Conservation (phyloP, 768 basidiomycete genomes). For the Hydnum rufescens region DNA sequence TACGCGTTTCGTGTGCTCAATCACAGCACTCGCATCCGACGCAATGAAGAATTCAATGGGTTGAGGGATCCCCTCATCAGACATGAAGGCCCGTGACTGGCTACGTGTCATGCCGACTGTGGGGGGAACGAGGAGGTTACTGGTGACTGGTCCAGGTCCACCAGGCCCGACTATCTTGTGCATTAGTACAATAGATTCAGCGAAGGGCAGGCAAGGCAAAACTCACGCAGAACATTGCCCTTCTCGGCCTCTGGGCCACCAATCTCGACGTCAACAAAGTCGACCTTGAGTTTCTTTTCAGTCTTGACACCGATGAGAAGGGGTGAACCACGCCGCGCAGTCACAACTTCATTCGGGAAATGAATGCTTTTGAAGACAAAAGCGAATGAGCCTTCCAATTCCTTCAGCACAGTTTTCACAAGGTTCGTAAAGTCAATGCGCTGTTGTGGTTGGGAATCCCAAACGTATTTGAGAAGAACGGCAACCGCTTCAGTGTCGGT, state of each 20-base stretch:
- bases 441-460: conserved; percentile 79
- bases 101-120: conserved; percentile 40
- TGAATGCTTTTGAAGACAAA: conserved; percentile 96
- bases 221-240: conserved; percentile 25
- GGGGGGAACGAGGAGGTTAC: conserved; percentile 43
- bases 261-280: conserved; percentile 97
- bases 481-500: conserved; percentile 98
- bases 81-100: conserved; percentile 95
- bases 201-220: background rate
- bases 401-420: conserved; percentile 89
- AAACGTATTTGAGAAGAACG: conserved; percentile 89
- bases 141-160: too few relatives aligned
- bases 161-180: too few relatives aligned
- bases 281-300: conserved; percentile 98
- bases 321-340: conserved; percentile 91
- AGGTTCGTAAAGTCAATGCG: conserved; percentile 74
- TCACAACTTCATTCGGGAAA: conserved; percentile 90
- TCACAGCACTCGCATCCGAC: conserved; percentile 86
- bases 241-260: conserved; percentile 45
- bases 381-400: conserved; percentile 96
- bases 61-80: conserved; percentile 93
- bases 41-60: conserved; percentile 99
- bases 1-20: conserved; percentile 98
- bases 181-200: too few relatives aligned
- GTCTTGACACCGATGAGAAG: conserved; percentile 97